Base-by-base conservation (phyloP, 169 alveolate species). In the Cryptosporidium xiaoi region DNA sequence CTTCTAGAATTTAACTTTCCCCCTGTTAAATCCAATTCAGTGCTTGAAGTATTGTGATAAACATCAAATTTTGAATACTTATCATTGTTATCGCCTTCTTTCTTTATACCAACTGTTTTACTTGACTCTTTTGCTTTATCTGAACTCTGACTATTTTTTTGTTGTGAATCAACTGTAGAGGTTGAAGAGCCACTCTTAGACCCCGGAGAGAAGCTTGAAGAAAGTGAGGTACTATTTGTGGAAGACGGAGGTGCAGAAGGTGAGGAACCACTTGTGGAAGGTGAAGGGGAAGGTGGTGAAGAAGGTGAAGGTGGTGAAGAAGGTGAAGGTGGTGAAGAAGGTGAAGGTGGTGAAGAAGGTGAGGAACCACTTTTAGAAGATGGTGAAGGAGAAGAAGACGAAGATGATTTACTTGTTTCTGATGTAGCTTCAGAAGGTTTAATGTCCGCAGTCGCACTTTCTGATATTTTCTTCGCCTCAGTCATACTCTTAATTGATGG, bases 1-100 rank as follows among this genome's bases (percentile, higher is more conserved):
- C 83, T 69, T 56, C 83, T 69, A 7, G 83, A 27, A 40, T 8
- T 8, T 40, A 40, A 40, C 10, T 40, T 40, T 40, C 48, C 48
- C 10, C 48, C 48, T 0, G 10, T 40, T 8, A 40, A 40, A 6
- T 40, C 1, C 10, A 40, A 8, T 8, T 40, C 48, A 40, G 10
- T 8, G 13, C 10, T 40, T 40, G 48, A 40, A 40, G 13, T 40
- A 8, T 40, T 40, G 10, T 40, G 10, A 1, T 40, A 40, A 40
- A 3, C 48, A 40, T 24, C 2, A 27, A 0, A 20, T 1, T 62
- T 5, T 15, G 4, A 13, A 62, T 62, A 62, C 16, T 34, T 62
- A 66, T 24, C 18, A 24, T 36, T 3, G 33, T 67, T 13, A 58
- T 34, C 0, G 51, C 10, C 48, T 40, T 40, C 48, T 8, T 40